A percentile compares a stretch with the other conserved stretches of the same genome.
These are phyloP conservation scores for Phenoliferia sp. DNA, from an alignment of 1,284 basidiomycete genomes.

Conservation along the genomic window DNA sequence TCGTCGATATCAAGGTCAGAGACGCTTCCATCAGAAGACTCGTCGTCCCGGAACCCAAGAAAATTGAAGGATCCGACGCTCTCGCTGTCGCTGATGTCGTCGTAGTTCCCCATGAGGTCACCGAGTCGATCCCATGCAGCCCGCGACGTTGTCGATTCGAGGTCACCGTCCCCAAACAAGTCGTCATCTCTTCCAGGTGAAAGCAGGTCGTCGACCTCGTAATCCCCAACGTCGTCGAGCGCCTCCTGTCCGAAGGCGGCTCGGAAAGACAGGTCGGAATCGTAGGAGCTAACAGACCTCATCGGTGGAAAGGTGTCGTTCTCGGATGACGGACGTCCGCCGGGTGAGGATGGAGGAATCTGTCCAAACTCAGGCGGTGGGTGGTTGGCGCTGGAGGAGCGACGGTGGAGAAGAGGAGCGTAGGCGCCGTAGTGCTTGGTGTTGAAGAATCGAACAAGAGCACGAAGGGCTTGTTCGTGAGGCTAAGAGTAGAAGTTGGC, in stretches of 20 bases:
- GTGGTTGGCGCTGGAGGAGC: constrained; percentile 21
- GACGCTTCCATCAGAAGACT: constrained; percentile 21
- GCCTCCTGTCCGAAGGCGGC: constrained; percentile 13
- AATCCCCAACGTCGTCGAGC: constrained; percentile 15
- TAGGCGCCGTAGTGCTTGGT: constrained; percentile 39
- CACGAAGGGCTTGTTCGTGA: constrained; percentile 92
- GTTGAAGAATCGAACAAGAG: constrained; percentile 88
- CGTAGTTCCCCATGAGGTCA: constrained; percentile 32
- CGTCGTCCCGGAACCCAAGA: constrained; percentile 28
- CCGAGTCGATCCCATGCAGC: constrained; percentile 35
- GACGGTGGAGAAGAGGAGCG: constrained; percentile 37
- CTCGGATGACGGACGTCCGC: constrained; percentile 36
- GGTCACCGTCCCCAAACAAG: background rate
- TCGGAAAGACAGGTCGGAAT: constrained; percentile 31
- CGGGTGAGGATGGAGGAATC: constrained; percentile 34
- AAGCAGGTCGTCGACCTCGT: constrained; percentile 29
- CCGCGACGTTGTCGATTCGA: constrained; percentile 7
- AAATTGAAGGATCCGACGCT: constrained; percentile 32
- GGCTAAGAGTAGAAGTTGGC: constrained; percentile 51
- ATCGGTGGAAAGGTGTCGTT: constrained; percentile 51
- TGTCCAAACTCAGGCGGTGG: constrained; percentile 28
- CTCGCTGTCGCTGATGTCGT: constrained; percentile 36
- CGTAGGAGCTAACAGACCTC: constrained; percentile 39
- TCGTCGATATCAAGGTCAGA: constrained; percentile 30
- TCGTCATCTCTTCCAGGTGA: constrained; percentile 4